Evolutionary conservation across 441 rosid genomes (phyloP).

Genomic region (Brassica hybrid): DNA sequence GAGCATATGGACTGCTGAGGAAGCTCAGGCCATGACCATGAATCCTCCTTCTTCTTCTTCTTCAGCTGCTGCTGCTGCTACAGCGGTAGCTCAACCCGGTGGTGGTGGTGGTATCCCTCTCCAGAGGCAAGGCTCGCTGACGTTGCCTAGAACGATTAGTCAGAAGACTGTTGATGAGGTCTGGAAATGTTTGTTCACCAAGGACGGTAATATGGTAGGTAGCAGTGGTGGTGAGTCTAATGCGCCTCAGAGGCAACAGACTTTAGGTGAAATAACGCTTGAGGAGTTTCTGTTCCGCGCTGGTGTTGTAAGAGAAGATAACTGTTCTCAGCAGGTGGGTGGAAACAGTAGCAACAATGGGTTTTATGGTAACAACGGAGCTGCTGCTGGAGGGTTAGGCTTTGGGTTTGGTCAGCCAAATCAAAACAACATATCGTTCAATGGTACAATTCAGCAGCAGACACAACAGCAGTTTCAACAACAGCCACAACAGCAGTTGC

Average conservation of each 20-base stretch:
- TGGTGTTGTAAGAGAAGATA: conserved; percentile 69
- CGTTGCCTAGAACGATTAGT: conserved; percentile 42
- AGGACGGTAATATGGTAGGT: conserved; percentile 40
- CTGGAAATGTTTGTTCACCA: too few species aligned
- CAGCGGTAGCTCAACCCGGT: too few species aligned
- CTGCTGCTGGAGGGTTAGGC: conserved; percentile 42
- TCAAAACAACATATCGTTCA: conserved; percentile 50
- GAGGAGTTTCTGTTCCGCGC: conserved; percentile 71
- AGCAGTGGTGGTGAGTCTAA: conserved; percentile 40
- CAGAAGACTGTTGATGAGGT: conserved; percentile 49
- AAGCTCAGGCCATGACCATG: conserved; percentile 59
- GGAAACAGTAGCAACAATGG: conserved; percentile 7
- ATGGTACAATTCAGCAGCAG: conserved; percentile 31
- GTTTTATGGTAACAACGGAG: not conserved
- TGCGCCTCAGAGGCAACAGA: conserved; percentile 60
- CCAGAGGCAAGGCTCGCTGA: too few species aligned
- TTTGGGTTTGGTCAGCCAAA: conserved; percentile 51
- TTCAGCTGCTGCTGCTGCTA: conserved; percentile 33
- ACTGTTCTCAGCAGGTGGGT: conserved; percentile 44
- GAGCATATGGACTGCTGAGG: conserved; percentile 74
- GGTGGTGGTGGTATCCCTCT: too few species aligned
- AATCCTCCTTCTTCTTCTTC: not conserved
- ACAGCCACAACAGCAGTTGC: conserved; percentile 37
- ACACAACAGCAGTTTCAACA: conserved; percentile 40
- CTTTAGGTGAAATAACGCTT: conserved; percentile 74